phyloP scores from a whole-genome alignment of 164 flowering plant genomes.

The Dillenia turbinata region DNA sequence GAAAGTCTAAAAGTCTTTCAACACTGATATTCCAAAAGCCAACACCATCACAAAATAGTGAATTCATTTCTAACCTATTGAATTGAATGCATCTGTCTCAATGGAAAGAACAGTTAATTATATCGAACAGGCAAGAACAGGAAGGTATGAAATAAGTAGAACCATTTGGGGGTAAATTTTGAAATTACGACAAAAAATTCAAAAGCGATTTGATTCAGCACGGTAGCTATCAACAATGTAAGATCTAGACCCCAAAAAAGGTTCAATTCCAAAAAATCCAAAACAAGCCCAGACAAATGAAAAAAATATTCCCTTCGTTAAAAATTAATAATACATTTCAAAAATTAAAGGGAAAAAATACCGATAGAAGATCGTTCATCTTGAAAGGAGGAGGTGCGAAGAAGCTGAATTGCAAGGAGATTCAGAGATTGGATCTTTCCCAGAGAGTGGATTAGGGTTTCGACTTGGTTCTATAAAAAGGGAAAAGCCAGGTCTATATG shows the following conservation, averaged over 20 bases:
- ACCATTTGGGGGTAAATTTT: too few species aligned
- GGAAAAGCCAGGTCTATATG: constrained; percentile 3
- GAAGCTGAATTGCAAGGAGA: constrained; percentile 2
- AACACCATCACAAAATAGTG: too few species aligned
- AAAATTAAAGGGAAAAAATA: constrained; percentile 3
- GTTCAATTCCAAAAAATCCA: background rate
- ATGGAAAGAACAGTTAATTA: too few species aligned
- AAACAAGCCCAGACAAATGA: background rate
- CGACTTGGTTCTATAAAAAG: background rate
- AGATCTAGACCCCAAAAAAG: background rate
- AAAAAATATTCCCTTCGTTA: background rate
- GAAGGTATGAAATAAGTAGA: too few species aligned
- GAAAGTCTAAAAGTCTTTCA: too few species aligned
- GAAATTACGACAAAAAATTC: too few species aligned
- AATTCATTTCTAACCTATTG: too few species aligned
- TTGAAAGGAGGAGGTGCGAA: constrained; percentile 8
- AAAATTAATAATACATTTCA: background rate
- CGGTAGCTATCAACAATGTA: too few species aligned
- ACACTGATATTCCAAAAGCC: too few species aligned
- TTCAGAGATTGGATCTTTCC: constrained; percentile 2
- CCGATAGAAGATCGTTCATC: constrained; percentile 40
- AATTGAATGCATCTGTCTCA: too few species aligned
- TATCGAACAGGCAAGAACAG: too few species aligned
- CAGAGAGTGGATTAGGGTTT: background rate
- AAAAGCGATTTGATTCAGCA: too few species aligned